These are phyloP conservation scores for Thuja plicata DNA, from an alignment of 83 land plant genomes.

Conservation along the genomic window DNA sequence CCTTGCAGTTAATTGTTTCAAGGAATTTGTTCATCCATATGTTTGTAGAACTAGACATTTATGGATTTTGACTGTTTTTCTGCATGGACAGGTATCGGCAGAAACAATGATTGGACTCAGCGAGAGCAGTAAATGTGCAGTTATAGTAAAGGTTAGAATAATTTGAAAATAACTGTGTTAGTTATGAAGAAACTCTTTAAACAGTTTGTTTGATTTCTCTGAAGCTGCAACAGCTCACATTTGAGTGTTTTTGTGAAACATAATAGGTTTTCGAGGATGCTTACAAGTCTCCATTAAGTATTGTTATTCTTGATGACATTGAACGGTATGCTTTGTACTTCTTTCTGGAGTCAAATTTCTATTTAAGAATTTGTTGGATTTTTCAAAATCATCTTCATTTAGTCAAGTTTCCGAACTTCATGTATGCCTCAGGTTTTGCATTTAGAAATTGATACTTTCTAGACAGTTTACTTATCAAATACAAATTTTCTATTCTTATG, in stretches of 20 bases:
- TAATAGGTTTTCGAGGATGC: conserved; percentile 98
- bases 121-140: conserved; percentile 82
- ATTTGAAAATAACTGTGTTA: neutral
- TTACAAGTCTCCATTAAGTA: conserved; percentile 93
- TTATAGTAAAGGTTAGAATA: conserved; percentile 76
- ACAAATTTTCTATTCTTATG: neutral
- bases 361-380: neutral
- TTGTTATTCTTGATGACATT: conserved; percentile 97
- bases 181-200: neutral
- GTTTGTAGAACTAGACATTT: neutral
- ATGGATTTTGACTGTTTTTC: conserved; percentile 5
- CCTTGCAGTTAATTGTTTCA: neutral
- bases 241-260: neutral
- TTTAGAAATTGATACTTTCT: neutral
- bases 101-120: conserved; percentile 92
- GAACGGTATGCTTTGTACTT: conserved; percentile 65
- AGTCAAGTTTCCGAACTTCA: neutral
- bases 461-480: neutral
- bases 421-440: neutral
- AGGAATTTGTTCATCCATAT: neutral
- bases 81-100: conserved; percentile 66
- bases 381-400: neutral
- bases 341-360: neutral
- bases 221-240: conserved; percentile 1
- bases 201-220: neutral